phyloP scores from a whole-genome alignment of 1,284 basidiomycete genomes.

The Puccinia polysora region DNA sequence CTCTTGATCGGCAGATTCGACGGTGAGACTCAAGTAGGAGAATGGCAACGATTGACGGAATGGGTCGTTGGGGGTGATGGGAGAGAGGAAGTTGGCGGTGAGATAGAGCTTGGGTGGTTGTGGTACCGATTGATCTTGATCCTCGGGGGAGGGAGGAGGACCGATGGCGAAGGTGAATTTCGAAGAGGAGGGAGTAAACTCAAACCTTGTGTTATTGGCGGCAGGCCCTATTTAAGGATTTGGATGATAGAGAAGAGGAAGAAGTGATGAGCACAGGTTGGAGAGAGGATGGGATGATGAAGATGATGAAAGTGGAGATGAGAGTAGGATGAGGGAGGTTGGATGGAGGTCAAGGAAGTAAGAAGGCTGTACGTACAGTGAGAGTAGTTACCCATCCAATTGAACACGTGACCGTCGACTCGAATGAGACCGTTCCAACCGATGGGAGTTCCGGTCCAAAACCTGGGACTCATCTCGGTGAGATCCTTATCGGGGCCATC shows the following conservation, averaged over 20 bases:
- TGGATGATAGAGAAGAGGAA: no score
- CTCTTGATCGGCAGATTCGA: slow-evolving; percentile 59
- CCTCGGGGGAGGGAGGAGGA: not conserved
- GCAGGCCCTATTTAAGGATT: slow-evolving; percentile 26
- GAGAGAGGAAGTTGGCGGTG: not conserved
- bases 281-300: not conserved
- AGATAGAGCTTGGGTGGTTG: slow-evolving; percentile 2
- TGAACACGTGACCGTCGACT: slow-evolving; percentile 62
- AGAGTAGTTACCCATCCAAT: slow-evolving; percentile 58
- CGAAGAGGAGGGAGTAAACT: slow-evolving; percentile 23
- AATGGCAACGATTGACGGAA: slow-evolving; percentile 61
- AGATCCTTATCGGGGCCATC: slow-evolving; percentile 60
- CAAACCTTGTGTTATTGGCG: slow-evolving; percentile 25
- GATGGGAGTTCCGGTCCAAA: slow-evolving; percentile 64
- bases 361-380: slow-evolving; percentile 18
- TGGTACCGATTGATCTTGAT: not conserved
- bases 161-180: slow-evolving; percentile 23
- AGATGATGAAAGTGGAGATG: slow-evolving; percentile 53
- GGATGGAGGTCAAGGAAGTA: slow-evolving; percentile 50
- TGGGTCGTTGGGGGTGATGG: slow-evolving; percentile 49
- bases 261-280: no score
- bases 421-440: slow-evolving; percentile 66
- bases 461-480: slow-evolving; percentile 63
- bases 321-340: slow-evolving; percentile 55
- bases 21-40: slow-evolving; percentile 62